Conservation (phyloP, 2,329 filamentous ascomycete species). For the Fusarium sambucinum region DNA sequence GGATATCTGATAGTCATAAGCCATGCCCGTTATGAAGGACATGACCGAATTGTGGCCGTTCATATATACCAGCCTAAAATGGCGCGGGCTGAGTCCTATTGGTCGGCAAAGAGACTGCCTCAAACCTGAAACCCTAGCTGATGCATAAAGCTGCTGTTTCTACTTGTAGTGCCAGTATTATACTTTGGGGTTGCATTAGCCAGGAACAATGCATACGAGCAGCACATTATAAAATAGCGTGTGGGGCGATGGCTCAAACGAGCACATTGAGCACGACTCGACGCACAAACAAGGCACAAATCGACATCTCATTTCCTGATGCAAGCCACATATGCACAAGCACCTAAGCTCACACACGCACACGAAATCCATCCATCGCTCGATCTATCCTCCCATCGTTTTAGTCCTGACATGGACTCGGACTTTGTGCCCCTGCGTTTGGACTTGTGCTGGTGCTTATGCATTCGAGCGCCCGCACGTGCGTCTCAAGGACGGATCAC, state of each 20-base stretch:
- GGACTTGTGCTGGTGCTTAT: conserved; percentile 30
- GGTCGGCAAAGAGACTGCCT: conserved; percentile 33
- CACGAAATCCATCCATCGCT: conserved; percentile 25
- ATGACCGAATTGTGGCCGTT: conserved; percentile 45
- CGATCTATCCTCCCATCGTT: conserved; percentile 10
- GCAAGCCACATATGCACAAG: conserved; percentile 46
- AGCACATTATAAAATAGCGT: conserved; percentile 31
- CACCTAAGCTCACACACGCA: conserved; percentile 30
- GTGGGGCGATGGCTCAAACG: conserved; percentile 27
- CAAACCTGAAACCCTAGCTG: conserved; percentile 54
- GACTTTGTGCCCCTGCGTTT: conserved; percentile 23
- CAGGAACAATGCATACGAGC: conserved; percentile 44
- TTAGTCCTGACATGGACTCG: conserved; percentile 22
- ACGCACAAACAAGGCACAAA: conserved; percentile 47
- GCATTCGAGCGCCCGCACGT: conserved; percentile 32
- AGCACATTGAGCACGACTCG: conserved; percentile 21
- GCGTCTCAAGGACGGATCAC: conserved; percentile 5
- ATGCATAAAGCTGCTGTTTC: conserved; percentile 49
- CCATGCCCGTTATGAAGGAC: conserved; percentile 43
- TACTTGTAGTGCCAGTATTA: conserved; percentile 29
- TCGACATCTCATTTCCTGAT: conserved; percentile 46
- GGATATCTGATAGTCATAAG: conserved; percentile 37
- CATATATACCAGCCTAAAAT: conserved; percentile 32
- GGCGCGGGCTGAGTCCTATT: conserved; percentile 49
- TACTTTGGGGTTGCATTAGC: conserved; percentile 49